These are phyloP conservation scores for Epichloe festucae DNA, from an alignment of 2,329 filamentous ascomycete genomes.

Conservation along the genomic window DNA sequence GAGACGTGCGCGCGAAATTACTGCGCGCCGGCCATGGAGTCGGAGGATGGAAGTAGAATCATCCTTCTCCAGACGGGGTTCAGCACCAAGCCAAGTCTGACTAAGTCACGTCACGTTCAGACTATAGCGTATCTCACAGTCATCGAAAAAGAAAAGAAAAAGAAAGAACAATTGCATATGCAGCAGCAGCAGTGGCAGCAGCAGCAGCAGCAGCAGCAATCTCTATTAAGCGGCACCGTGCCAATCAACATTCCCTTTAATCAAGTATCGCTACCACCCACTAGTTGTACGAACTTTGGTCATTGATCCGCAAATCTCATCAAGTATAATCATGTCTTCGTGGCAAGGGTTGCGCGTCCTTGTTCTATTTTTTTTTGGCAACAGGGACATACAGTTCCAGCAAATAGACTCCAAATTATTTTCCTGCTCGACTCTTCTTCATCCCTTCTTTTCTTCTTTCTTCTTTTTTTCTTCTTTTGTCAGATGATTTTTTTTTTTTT, in stretches of 20 bases:
- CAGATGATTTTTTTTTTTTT: not conserved
- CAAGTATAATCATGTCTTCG: conserved; percentile 5
- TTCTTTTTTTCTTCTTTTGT: not conserved
- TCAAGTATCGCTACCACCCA: conserved; percentile 1
- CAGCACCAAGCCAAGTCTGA: not conserved
- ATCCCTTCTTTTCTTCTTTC: not conserved
- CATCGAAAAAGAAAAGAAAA: too few relatives aligned
- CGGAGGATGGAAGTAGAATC: too few relatives aligned
- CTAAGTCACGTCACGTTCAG: too few relatives aligned
- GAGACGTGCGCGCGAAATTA: too few relatives aligned
- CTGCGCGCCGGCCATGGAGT: too few relatives aligned
- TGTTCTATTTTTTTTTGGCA: not conserved
- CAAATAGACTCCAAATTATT: not conserved
- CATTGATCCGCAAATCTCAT: conserved; percentile 4
- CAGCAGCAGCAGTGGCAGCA: too few relatives aligned
- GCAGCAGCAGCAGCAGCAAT: not conserved
- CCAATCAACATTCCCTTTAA: not conserved
- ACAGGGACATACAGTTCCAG: not conserved
- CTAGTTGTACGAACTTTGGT: not conserved
- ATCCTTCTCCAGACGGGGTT: not conserved
- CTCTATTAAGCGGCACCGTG: not conserved
- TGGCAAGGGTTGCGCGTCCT: not conserved
- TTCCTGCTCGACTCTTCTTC: not conserved
- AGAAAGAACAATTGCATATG: too few relatives aligned
- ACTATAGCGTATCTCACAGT: too few relatives aligned